phyloP scores from a whole-genome alignment of 495 filamentous ascomycete species.

The Staphylotrichum longicolle region DNA sequence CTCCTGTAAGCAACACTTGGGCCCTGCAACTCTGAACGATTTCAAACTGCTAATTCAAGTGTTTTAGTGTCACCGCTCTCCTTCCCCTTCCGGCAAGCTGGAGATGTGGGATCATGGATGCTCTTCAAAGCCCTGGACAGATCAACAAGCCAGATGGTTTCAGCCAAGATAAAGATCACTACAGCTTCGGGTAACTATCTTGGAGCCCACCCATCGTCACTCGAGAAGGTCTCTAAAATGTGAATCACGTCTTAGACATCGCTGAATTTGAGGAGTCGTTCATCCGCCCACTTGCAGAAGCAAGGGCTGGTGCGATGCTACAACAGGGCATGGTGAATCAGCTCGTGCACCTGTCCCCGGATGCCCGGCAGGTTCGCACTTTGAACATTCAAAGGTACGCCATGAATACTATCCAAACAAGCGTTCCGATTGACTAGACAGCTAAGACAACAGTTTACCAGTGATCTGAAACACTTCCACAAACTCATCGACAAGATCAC shows the following conservation, averaged over 20 bases:
- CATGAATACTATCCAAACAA: neutral
- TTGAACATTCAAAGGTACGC: constrained; percentile 16
- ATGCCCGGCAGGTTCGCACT: neutral
- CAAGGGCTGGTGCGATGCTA: neutral
- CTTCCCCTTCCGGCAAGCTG: constrained; percentile 14
- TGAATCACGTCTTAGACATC: neutral
- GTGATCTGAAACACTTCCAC: constrained; percentile 3
- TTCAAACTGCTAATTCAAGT: too few relatives aligned
- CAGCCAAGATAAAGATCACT: neutral
- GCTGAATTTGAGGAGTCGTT: constrained; percentile 9
- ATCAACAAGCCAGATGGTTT: constrained; percentile 14
- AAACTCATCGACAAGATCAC: constrained; percentile 9
- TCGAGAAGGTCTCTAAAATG: neutral
- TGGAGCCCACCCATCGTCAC: neutral
- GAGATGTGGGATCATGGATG: constrained; percentile 4
- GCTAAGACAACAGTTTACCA: neutral
- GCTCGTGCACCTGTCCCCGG: constrained; percentile 13
- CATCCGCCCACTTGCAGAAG: constrained; percentile 6
- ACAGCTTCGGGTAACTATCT: neutral
- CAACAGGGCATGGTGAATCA: constrained; percentile 16
- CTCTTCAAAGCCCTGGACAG: constrained; percentile 16
- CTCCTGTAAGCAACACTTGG: neutral
- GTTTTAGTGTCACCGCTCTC: constrained; percentile 6
- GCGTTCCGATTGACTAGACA: too few relatives aligned
- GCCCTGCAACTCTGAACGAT: too few relatives aligned